Evolutionary conservation across 108 stramenopile species (phyloP).

Genomic region (Chaetoceros muelleri): DNA sequence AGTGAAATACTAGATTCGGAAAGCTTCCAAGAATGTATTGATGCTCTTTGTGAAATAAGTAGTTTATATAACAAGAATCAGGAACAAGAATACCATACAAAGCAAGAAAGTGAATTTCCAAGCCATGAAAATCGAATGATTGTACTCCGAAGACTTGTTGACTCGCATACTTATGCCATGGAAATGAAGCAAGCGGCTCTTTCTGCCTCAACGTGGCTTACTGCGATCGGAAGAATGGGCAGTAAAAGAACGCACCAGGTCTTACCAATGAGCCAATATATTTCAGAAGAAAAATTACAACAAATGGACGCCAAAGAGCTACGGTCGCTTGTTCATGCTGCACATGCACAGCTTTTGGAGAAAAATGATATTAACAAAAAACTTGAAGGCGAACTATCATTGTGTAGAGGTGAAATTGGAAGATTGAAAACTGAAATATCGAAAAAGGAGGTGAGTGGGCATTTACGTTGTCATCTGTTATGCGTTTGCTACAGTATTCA

Average conservation of each 20-base stretch:
- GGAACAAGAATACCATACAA: conserved; percentile 5
- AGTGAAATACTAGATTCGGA: conserved; percentile 6
- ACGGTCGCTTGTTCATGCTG: conserved; percentile 30
- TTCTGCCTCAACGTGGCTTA: conserved; percentile 57
- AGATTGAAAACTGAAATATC: conserved; percentile 35
- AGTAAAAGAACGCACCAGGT: background rate
- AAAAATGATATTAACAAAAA: conserved; percentile 24
- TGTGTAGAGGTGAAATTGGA: conserved; percentile 71
- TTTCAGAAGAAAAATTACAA: conserved; percentile 2
- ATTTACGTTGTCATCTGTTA: too few relatives aligned
- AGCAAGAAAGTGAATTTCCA: conserved; percentile 11
- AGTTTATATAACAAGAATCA: conserved; percentile 9
- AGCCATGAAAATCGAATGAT: conserved; percentile 16
- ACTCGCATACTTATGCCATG: conserved; percentile 48
- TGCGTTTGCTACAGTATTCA: too few relatives aligned
- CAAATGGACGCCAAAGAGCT: conserved; percentile 24
- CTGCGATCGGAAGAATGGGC: conserved; percentile 20
- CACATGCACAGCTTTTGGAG: conserved; percentile 19
- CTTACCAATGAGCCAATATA: conserved; percentile 2
- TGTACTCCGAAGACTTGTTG: conserved; percentile 33
- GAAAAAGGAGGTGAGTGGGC: too few relatives aligned
- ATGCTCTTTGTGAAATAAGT: too few relatives aligned
- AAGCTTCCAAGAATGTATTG: too few relatives aligned
- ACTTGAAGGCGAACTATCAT: conserved; percentile 53
- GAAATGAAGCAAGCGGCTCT: conserved; percentile 48